Evolutionary conservation across 1,139 yeast genomes (phyloP).

Genomic region (Pichia terricola): DNA sequence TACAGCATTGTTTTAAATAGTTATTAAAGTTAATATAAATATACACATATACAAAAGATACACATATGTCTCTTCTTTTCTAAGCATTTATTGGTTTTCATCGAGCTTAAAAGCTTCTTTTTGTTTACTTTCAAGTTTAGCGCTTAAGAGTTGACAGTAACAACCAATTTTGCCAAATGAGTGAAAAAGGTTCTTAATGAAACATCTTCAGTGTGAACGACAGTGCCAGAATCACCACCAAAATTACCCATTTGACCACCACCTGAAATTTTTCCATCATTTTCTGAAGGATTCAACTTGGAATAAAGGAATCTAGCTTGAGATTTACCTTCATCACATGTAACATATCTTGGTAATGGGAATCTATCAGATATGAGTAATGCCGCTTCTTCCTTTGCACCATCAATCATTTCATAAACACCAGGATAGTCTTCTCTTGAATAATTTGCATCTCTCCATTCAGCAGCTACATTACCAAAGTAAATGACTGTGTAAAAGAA

Average conservation of each 20-base stretch:
- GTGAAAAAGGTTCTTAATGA: constrained; percentile 86
- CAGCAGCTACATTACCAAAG: constrained; percentile 91
- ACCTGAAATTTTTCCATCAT: constrained; percentile 43
- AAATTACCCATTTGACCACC: constrained; percentile 29
- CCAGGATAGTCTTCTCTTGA: constrained; percentile 88
- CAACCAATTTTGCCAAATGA: constrained; percentile 78
- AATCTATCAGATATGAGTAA: constrained; percentile 84
- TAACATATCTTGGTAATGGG: constrained; percentile 94
- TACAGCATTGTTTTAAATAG: too few relatives aligned
- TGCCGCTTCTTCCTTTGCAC: constrained; percentile 89
- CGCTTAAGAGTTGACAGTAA: constrained; percentile 19
- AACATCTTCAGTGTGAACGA: constrained; percentile 92
- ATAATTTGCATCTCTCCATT: constrained; percentile 93
- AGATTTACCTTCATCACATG: constrained; percentile 95
- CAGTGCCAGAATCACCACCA: constrained; percentile 45
- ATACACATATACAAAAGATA: too few relatives aligned
- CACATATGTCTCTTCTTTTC: too few relatives aligned
- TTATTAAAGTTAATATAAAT: too few relatives aligned
- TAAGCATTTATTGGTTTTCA: too few relatives aligned
- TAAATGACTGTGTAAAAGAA: constrained; percentile 93
- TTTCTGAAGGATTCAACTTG: constrained; percentile 86
- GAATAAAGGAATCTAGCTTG: constrained; percentile 95
- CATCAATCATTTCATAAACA: constrained; percentile 77
- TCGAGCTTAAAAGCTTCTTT: too few relatives aligned
- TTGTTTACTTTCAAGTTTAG: too few relatives aligned